phyloP scores from a whole-genome alignment of 129 eudicot genomes.

The Flaveria brownii region DNA sequence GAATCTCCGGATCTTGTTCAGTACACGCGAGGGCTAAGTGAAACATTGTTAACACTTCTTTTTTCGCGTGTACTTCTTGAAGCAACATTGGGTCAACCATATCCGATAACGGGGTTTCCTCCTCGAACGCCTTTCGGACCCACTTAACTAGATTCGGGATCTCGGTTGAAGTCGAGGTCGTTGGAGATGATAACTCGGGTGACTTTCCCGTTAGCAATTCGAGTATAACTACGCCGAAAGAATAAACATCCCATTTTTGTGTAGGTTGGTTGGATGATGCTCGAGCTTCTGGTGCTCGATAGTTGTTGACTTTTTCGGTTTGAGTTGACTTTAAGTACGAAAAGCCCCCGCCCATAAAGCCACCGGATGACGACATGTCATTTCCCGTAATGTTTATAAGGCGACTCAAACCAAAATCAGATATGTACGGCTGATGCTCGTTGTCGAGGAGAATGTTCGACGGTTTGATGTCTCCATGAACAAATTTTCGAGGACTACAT shows the following conservation, averaged over 20 bases:
- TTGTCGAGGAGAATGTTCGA: conserved; percentile 90
- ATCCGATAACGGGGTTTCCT: conserved; percentile 73
- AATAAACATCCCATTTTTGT: conserved; percentile 94
- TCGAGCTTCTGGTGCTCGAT: conserved; percentile 92
- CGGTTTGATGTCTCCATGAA: conserved; percentile 91
- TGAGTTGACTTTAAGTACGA: conserved; percentile 52
- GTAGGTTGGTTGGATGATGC: conserved; percentile 53
- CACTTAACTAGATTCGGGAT: conserved; percentile 73
- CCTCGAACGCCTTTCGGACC: conserved; percentile 84
- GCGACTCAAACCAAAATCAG: conserved; percentile 88
- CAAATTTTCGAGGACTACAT: conserved; percentile 96
- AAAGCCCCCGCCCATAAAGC: conserved; percentile 81
- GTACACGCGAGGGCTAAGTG: conserved; percentile 82
- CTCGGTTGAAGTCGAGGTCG: conserved; percentile 78
- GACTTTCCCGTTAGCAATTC: conserved; percentile 88
- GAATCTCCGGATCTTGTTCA: conserved; percentile 78
- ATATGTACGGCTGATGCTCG: conserved; percentile 71
- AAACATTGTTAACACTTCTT: conserved; percentile 69
- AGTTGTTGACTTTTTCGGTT: conserved; percentile 52
- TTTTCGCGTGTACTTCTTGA: conserved; percentile 80
- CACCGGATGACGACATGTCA: conserved; percentile 82
- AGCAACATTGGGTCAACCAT: conserved; percentile 92
- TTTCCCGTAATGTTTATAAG: conserved; percentile 75
- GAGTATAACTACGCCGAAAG: conserved; percentile 82
- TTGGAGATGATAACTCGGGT: conserved; percentile 71